Conservation (phyloP, 495 filamentous ascomycete species). For the Neurospora sp. region DNA sequence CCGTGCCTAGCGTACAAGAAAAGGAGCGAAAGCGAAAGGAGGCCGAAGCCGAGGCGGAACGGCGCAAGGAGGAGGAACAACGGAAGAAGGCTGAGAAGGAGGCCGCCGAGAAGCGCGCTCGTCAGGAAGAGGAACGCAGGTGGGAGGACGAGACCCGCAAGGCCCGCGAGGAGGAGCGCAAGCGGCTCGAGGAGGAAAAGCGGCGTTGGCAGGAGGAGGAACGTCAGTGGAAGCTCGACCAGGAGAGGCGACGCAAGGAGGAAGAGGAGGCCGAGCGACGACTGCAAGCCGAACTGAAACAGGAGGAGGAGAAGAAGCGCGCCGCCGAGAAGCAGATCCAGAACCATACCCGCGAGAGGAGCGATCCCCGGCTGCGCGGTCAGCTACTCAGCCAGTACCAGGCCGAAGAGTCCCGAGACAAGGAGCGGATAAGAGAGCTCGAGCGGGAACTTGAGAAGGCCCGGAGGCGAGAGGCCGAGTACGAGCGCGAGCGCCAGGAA, state of each 20-base stretch:
- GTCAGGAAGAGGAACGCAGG: slow-evolving; percentile 58
- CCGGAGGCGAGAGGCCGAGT: slow-evolving; percentile 74
- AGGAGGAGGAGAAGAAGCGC: slow-evolving; percentile 65
- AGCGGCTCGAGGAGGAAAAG: slow-evolving; percentile 57
- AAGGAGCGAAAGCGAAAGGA: slow-evolving; percentile 45
- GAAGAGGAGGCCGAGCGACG: slow-evolving; percentile 68
- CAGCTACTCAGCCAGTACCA: slow-evolving; percentile 85
- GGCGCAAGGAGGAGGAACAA: slow-evolving; percentile 58
- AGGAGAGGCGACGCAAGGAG: slow-evolving; percentile 73
- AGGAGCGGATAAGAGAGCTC: slow-evolving; percentile 60
- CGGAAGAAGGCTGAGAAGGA: slow-evolving; percentile 50
- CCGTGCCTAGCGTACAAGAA: slow-evolving; percentile 59
- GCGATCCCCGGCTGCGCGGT: slow-evolving; percentile 61
- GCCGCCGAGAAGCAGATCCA: slow-evolving; percentile 67
- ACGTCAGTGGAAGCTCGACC: slow-evolving; percentile 53
- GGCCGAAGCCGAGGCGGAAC: slow-evolving; percentile 46
- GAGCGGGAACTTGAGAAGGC: slow-evolving; percentile 80
- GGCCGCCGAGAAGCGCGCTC: slow-evolving; percentile 59
- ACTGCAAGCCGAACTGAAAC: slow-evolving; percentile 31
- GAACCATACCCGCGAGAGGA: slow-evolving; percentile 46
- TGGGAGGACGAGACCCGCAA: slow-evolving; percentile 74
- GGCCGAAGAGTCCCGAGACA: slow-evolving; percentile 39
- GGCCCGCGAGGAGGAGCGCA: slow-evolving; percentile 58
- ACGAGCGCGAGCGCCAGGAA: slow-evolving; percentile 69
- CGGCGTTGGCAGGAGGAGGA: slow-evolving; percentile 79